Conservation (phyloP, 2,329 filamentous ascomycete species). For the Epichloe aotearoae region DNA sequence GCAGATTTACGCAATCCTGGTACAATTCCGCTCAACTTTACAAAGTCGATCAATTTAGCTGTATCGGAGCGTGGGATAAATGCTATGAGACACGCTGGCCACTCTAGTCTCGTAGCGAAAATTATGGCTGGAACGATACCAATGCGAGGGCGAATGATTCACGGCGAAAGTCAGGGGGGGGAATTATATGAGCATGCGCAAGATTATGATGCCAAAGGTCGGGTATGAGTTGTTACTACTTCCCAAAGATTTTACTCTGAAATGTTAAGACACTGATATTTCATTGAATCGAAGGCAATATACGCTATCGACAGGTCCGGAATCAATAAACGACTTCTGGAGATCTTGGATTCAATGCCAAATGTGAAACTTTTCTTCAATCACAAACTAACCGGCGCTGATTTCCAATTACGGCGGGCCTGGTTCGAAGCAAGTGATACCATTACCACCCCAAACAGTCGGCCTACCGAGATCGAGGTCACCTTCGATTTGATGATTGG, state of each 20-base stretch:
- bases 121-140: conserved; percentile 72
- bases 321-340: conserved; percentile 72
- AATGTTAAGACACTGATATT: not conserved
- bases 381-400: conserved; percentile 82
- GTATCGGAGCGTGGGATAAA: conserved; percentile 89
- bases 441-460: conserved; percentile 22
- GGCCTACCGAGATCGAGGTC: conserved; percentile 63
- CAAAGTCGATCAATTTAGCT: conserved; percentile 95
- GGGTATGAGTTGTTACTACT: conserved; percentile 39
- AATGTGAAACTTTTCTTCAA: conserved; percentile 91
- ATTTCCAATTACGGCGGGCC: conserved; percentile 65
- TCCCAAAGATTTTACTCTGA: not conserved
- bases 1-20: conserved; percentile 77
- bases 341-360: conserved; percentile 67
- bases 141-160: conserved; percentile 95
- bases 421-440: conserved; percentile 62
- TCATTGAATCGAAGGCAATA: conserved; percentile 47
- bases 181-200: conserved; percentile 70
- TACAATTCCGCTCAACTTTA: conserved; percentile 83
- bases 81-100: conserved; percentile 60
- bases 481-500: conserved; percentile 89
- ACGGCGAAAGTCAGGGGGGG: conserved; percentile 54
- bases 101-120: conserved; percentile 54
- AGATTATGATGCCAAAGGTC: conserved; percentile 77
- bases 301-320: conserved; percentile 73